Evolutionary conservation across 2,329 filamentous ascomycete genomes (phyloP), one percentile per base, ranked within the genome.

Genomic region (Penicillium janthinellum): DNA sequence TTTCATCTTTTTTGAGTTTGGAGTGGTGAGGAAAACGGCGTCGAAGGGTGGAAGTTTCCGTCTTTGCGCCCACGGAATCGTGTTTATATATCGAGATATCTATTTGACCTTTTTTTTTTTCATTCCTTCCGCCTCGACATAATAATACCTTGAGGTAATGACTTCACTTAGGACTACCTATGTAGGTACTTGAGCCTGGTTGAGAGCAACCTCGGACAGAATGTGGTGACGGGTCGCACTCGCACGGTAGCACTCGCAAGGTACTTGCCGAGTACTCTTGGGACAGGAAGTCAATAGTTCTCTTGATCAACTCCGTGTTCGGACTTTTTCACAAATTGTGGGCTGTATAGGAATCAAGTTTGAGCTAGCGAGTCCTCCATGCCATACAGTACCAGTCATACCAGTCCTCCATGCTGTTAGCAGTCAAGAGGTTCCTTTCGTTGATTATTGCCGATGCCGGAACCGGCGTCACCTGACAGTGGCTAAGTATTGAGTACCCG

Each of bases 1-100:
- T 44, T 45, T 61, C 35, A 22, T 52, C 54, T 58, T 58, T 58
- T 60, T 57, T 57, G 61, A 31, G 53, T 57, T 48, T 49, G 59
- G 61, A 56, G 62, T 64, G 61, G 57, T 44, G 50, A 56, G 47
- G 56, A 45, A 56, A 59, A 60, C 51, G 60, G 61, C 56, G 65
- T 59, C 54, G 50, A 56, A 52, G 60, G 58, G 58, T 59, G 51
- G 58, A 52, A 51, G 59, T 59, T 14, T 49, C 50, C 37, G 37
- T 58, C 44, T 50, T 60, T 52, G 41, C 49, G 31, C 35, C 39
- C 39, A 51, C 52, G 55, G 50, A 44, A 66, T 56, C 54, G 35
- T 67, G 65, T 67, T 59, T 61, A 66, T 67, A 68, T 64, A 51
- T 42, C 35, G 37, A 49, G 50, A 56, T 38, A 12, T 50, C 22